Evolutionary conservation across 176 grass and related monocot genomes (phyloP), one percentile per base, ranked within the genome.

Genomic region (Eragrostis curvula): DNA sequence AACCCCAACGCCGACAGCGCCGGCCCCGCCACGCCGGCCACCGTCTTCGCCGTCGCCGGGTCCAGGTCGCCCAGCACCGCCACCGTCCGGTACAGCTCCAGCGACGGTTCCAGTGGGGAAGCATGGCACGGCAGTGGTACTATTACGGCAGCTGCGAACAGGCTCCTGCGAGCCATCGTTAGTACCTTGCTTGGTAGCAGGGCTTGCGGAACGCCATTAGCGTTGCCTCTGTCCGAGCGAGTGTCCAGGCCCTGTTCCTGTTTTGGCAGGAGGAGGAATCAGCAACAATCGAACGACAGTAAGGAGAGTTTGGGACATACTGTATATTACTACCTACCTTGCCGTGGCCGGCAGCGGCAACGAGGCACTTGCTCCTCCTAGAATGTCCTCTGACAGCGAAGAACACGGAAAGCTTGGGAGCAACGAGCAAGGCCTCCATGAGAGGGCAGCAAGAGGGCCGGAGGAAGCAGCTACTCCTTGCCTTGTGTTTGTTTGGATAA

Each of bases 1-100:
- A 98, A 95, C 3, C 92, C 84, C 6, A 98, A 44, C 32, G 92
- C 92, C 25, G 92, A 98, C 65, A 95, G 87, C 81, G 87, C 84
- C 79, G 92, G 90, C 43, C 92, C 96, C 11, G 82, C 64, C 79
- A 95, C 65, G 16, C 81, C 81, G 12, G 92, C 75, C 62, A 52
- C 86, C 32, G 78, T 28, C 82, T 74, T 91, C 29, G 90, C 90
- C 78, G 88, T 95, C 41, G 87, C 84, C 11, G 93, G 96, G 65
- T 93, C 87, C 42, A 98, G 71, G 28, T 95, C 92, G 5, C 86
- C 90, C 36, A 91, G 2, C 21, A 85, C 71, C 82, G 29, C 7
- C 80, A 56, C 16, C 17, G 67, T 27, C 44, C 71, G 41, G 44
- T 27, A 24, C n/a, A 25, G 14, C 39, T 70, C 40, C 36, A 18